These are phyloP conservation scores for Yamadazyma dendronema DNA, from an alignment of 1,139 yeast genomes.

Conservation along the genomic window DNA sequence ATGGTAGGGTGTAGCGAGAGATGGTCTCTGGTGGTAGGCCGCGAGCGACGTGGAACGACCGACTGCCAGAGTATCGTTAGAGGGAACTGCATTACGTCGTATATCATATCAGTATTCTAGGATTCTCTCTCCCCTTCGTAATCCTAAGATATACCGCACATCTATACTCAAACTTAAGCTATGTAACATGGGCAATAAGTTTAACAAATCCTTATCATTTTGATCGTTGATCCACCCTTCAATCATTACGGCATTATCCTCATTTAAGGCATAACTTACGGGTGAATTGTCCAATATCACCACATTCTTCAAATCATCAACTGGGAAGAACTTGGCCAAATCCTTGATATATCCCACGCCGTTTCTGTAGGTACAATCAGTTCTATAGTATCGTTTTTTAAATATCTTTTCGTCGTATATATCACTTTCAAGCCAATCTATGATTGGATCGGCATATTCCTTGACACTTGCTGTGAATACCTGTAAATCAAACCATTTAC, in stretches of 20 bases:
- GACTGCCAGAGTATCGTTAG: no score
- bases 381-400: slow-evolving; percentile 68
- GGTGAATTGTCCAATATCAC: slow-evolving; percentile 92
- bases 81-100: not conserved
- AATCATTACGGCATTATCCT: slow-evolving; percentile 83
- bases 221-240: slow-evolving; percentile 99
- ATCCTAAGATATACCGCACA: slow-evolving; percentile 76
- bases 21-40: no score
- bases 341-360: slow-evolving; percentile 92
- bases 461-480: slow-evolving; percentile 92
- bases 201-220: slow-evolving; percentile 75
- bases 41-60: no score
- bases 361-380: slow-evolving; percentile 71
- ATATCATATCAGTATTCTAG: slow-evolving; percentile 38
- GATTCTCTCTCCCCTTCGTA: slow-evolving; percentile 74
- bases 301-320: slow-evolving; percentile 67
- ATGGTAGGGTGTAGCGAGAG: no score
- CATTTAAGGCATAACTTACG: slow-evolving; percentile 78
- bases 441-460: slow-evolving; percentile 96
- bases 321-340: slow-evolving; percentile 49
- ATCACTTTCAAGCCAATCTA: slow-evolving; percentile 70
- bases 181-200: slow-evolving; percentile 76
- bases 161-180: slow-evolving; percentile 81
- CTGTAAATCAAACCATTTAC: slow-evolving; percentile 85
- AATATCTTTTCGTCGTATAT: slow-evolving; percentile 35